Percentiles rank a stretch among this genome's conserved stretches.
Conservation (phyloP, 2,329 filamentous ascomycete species). For the Xylariaceae sp. region DNA sequence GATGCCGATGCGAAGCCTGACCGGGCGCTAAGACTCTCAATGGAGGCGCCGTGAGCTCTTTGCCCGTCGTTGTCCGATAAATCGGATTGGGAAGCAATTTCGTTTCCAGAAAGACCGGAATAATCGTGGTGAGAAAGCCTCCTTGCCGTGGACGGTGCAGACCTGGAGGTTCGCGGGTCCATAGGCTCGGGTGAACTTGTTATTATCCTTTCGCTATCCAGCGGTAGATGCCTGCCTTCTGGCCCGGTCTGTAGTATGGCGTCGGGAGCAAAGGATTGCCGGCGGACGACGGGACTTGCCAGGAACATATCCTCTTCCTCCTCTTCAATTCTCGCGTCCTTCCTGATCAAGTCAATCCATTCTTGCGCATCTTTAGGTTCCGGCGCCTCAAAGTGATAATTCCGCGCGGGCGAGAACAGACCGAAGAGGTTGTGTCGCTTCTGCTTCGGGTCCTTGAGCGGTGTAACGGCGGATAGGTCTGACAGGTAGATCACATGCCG, state of each 20-base stretch:
- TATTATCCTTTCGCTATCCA: conserved; percentile 47
- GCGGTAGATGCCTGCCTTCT: conserved; percentile 23
- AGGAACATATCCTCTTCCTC: conserved; percentile 84
- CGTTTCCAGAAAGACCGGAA: conserved; percentile 64
- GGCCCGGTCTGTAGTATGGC: conserved; percentile 29
- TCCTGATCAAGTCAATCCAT: conserved; percentile 83
- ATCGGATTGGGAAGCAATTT: conserved; percentile 81
- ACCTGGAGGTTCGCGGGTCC: conserved; percentile 43
- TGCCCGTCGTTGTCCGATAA: conserved; percentile 72
- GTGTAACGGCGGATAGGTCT: conserved; percentile 87
- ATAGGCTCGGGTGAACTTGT: conserved; percentile 66
- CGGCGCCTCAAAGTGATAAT: conserved; percentile 84
- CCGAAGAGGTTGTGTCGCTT: conserved; percentile 88
- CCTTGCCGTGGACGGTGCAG: conserved; percentile 40
- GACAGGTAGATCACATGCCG: conserved; percentile 85
- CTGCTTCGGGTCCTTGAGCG: conserved; percentile 86
- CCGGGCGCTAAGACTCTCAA: conserved; percentile 52
- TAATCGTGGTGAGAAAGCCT: conserved; percentile 68
- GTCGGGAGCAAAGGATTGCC: conserved; percentile 46
- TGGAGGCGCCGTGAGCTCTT: conserved; percentile 52
- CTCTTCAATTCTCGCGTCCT: conserved; percentile 81
- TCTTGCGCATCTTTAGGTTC: conserved; percentile 75
- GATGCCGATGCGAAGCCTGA: conserved; percentile 38
- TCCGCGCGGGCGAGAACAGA: conserved; percentile 86
- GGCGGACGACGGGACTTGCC: conserved; percentile 63